Conservation (phyloP, 352 stramenopile species). For the Blastocystis sp. region DNA sequence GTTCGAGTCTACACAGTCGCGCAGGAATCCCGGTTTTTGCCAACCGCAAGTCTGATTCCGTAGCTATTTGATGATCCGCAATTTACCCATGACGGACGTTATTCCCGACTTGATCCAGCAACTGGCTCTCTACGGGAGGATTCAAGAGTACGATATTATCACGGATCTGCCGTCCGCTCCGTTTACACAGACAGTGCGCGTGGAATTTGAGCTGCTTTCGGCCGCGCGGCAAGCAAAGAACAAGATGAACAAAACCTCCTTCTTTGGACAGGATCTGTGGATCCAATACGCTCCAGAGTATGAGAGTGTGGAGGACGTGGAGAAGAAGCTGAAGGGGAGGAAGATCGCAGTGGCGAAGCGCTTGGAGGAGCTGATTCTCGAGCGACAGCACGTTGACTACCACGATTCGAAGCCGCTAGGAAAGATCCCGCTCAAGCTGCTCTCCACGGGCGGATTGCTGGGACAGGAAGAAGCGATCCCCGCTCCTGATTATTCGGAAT, state of each 20-base stretch:
- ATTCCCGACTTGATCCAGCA: slow-evolving; percentile 50
- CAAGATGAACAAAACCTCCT: slow-evolving; percentile 65
- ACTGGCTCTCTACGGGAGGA: slow-evolving; percentile 54
- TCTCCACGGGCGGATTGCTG: slow-evolving; percentile 9
- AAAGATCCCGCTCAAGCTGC: not conserved
- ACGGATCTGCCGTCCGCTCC: slow-evolving; percentile 35
- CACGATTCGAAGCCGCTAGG: slow-evolving; percentile 15
- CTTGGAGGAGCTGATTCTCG: slow-evolving; percentile 43
- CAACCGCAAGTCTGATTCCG: not conserved
- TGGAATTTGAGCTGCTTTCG: slow-evolving; percentile 51
- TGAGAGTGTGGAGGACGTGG: slow-evolving; percentile 9
- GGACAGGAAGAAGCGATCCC: slow-evolving; percentile 32
- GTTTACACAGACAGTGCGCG: slow-evolving; percentile 60
- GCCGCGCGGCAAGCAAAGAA: slow-evolving; percentile 50
- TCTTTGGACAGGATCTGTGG: slow-evolving; percentile 64
- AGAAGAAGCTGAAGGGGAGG: slow-evolving; percentile 24
- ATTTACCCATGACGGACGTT: slow-evolving; percentile 49
- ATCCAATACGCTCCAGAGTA: slow-evolving; percentile 66
- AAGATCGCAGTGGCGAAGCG: slow-evolving; percentile 29
- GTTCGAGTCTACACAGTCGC: slow-evolving; percentile 59
- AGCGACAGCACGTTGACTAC: slow-evolving; percentile 11
- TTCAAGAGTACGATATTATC: slow-evolving; percentile 59
- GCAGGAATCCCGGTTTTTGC: slow-evolving; percentile 47
- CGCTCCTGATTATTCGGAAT: slow-evolving; percentile 19
- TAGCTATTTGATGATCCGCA: slow-evolving; percentile 67